A percentile compares a stretch with the other conserved stretches of the same genome.
phyloP scores from a whole-genome alignment of 208 protist genomes.

The Crithidia sp. region DNA sequence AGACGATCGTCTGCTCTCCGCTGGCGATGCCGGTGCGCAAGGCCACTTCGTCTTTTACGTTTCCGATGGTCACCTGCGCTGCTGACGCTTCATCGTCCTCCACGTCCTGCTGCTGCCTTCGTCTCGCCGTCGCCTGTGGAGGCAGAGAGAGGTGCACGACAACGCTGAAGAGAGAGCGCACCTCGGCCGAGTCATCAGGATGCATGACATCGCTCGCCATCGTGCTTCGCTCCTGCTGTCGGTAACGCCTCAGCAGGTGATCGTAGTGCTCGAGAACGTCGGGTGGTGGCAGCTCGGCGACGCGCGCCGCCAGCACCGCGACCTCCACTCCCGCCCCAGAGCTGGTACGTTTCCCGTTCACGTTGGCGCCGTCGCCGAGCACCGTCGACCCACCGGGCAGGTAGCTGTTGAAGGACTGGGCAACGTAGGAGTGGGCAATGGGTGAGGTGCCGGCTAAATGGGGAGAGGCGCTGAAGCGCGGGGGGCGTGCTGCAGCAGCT shows the following conservation, averaged over 20 bases:
- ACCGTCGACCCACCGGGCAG: constrained; percentile 13
- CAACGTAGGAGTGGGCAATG: constrained; percentile 18
- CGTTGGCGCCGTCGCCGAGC: not conserved
- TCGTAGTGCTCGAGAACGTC: constrained; percentile 31
- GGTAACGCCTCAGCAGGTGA: not conserved
- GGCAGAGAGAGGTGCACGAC: constrained; percentile 9
- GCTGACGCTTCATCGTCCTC: not conserved
- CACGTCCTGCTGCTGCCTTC: not conserved
- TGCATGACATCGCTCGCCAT: too few relatives aligned
- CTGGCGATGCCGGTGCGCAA: constrained; percentile 38
- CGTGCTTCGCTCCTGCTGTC: not conserved
- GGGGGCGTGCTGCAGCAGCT: not conserved
- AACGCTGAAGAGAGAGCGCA: constrained; percentile 18
- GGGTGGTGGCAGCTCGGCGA: constrained; percentile 6
- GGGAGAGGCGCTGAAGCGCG: constrained; percentile 6
- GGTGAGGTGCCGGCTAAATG: constrained; percentile 11
- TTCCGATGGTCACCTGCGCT: constrained; percentile 30
- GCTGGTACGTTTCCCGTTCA: not conserved
- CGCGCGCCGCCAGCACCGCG: constrained; percentile 8
- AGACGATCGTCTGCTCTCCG: constrained; percentile 31
- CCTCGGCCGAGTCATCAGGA: not conserved
- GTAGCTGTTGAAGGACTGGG: constrained; percentile 17
- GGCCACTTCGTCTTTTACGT: constrained; percentile 60
- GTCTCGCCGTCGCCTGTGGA: not conserved
- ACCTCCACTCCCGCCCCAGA: constrained; percentile 12